Evolutionary conservation across 108 stramenopile species (phyloP).

Genomic region (Fragilaria crotonensis): DNA sequence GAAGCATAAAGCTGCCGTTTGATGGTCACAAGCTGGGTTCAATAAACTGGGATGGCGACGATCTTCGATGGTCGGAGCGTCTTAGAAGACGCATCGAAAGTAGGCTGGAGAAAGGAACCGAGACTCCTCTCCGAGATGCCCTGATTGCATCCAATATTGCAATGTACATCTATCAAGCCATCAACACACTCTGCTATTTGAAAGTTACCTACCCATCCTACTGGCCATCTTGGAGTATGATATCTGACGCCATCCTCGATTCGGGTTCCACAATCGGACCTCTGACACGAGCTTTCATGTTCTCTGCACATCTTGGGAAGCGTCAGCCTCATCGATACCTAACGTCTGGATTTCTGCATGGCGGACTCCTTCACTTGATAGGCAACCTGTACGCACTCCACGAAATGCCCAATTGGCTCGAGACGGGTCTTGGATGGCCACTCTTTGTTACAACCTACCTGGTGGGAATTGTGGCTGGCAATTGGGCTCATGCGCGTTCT

Average conservation of each 20-base stretch:
- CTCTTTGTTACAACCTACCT: conserved; percentile 66
- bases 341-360: conserved; percentile 71
- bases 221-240: conserved; percentile 37
- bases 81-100: conserved; percentile 12
- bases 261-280: conserved; percentile 26
- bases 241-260: conserved; percentile 23
- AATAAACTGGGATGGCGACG: conserved; percentile 33
- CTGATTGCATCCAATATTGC: conserved; percentile 34
- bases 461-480: conserved; percentile 51
- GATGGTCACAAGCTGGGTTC: too few relatives aligned
- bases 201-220: conserved; percentile 39
- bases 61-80: conserved; percentile 22
- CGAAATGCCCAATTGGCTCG: conserved; percentile 58
- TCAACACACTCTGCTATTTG: conserved; percentile 39
- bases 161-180: conserved; percentile 50
- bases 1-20: too few relatives aligned
- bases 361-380: conserved; percentile 49
- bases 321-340: conserved; percentile 64
- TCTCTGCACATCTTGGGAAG: conserved; percentile 31
- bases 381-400: conserved; percentile 46
- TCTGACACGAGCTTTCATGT: conserved; percentile 47
- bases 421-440: conserved; percentile 33
- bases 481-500: conserved; percentile 36
- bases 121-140: neutral
- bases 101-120: neutral